Conservation (phyloP, 805 yeast genomes). For the Wickerhamomyces chambardii region DNA sequence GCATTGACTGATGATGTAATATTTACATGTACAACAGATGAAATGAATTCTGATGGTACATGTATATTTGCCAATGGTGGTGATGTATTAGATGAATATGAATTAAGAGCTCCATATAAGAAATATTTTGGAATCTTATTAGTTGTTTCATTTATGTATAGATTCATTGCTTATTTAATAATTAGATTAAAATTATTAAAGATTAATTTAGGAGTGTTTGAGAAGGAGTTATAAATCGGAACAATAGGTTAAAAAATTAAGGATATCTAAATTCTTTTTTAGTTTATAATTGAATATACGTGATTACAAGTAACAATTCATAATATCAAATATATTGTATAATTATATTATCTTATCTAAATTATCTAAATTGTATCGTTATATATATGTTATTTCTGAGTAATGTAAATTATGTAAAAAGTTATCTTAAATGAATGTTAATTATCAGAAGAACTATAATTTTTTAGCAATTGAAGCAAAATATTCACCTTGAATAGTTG, state of each 20-base stretch:
- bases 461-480: constrained; percentile 41
- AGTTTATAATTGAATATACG: no score
- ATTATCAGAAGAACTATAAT: no score
- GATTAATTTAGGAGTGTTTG: constrained; percentile 9
- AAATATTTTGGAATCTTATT: constrained; percentile 28
- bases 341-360: no score
- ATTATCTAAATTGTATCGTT: no score
- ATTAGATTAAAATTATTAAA: constrained; percentile 11
- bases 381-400: no score
- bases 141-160: constrained; percentile 31
- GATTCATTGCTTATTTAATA: constrained; percentile 26
- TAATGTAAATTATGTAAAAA: no score
- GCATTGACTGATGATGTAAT: constrained; percentile 34
- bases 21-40: constrained; percentile 35
- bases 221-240: neutral
- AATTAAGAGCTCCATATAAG: constrained; percentile 21
- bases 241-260: no score
- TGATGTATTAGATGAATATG: constrained; percentile 43
- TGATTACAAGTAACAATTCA: no score
- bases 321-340: no score
- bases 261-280: no score
- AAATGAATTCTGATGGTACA: constrained; percentile 24
- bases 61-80: constrained; percentile 48
- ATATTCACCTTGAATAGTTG: constrained; percentile 55
- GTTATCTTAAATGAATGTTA: no score